Base-by-base conservation (phyloP, 2,329 filamentous ascomycete species). In the Plectosphaerella cucumerina region DNA sequence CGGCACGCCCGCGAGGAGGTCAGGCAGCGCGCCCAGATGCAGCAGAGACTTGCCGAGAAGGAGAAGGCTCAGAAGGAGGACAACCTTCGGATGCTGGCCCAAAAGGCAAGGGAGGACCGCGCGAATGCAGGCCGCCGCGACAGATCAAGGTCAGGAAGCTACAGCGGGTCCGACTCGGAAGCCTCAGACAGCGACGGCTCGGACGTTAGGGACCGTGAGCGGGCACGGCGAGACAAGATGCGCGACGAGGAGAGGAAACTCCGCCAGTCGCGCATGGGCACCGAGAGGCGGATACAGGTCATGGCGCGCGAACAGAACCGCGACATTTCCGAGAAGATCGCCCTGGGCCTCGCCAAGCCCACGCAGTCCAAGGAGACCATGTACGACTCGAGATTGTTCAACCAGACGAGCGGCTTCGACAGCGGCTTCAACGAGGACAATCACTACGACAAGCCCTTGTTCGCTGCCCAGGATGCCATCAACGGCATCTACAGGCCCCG, bases 341-440 rank as follows among this genome's bases (percentile, higher is more conserved):
- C 94, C 1, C 80, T 99, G 6, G 94, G 94, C 4, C 73, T 97
- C 46, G 94, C 94, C 6, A 99, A 97, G 69, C 94, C 94, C 3
- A 97, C 94, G 4, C 88, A 94, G 65, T 89, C 86, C 47, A 87
- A 87, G 50, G 94, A 99, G 68, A 86, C 89, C 21, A 97, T 97
- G 94, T 99, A 95, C 73, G 94, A 99, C 72, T 95, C 91, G 2
- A 81, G 94, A 39, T 73, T 99, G 26, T 99, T 99, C 72, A 97
- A 97, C 71, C 90, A 96, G 71, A 87, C 85, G 6, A 92, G 88
- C 60, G 94, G 94, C 0, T 95, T 99, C 65, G 87, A 91, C 59
- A 82, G 85, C 48, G 94, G 93, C 1, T 91, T 97, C 78, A 99
- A 99, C 68, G 94, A 99, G 69, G 94, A 99, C 68, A 94, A 99